Conservation (phyloP, 192 early-diverging fungal genomes). For the Entrophospora sp. region DNA sequence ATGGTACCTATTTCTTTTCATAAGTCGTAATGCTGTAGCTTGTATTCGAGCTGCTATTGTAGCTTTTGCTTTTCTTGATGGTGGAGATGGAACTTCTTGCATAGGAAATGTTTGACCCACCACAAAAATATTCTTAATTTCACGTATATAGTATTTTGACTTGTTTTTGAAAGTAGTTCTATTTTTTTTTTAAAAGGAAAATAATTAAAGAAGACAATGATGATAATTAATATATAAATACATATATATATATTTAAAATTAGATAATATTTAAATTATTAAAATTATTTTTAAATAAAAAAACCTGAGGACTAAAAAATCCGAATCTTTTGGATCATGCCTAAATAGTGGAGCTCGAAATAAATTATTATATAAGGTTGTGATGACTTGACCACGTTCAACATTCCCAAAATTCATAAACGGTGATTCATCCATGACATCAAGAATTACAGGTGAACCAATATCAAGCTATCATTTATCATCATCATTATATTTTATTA, state of each 20-base stretch:
- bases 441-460: conserved; percentile 78
- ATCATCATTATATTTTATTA: too few species aligned
- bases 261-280: too few species aligned
- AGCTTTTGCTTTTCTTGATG: conserved; percentile 85
- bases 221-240: too few species aligned
- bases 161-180: conserved; percentile 67
- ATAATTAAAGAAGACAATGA: too few species aligned
- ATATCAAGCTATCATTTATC: conserved; percentile 45
- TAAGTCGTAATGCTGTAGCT: conserved; percentile 79
- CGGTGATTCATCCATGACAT: conserved; percentile 83
- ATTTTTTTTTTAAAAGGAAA: too few species aligned
- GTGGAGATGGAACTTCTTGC: conserved; percentile 90
- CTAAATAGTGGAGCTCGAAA: conserved; percentile 85
- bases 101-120: conserved; percentile 92
- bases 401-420: conserved; percentile 95
- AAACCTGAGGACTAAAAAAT: conserved; percentile 78
- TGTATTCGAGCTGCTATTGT: conserved; percentile 81
- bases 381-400: conserved; percentile 80
- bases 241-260: too few species aligned
- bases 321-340: conserved; percentile 59
- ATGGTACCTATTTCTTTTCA: conserved; percentile 70
- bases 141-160: conserved; percentile 78
- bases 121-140: conserved; percentile 72
- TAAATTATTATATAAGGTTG: conserved; percentile 88
- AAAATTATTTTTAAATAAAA: too few species aligned